A percentile compares a stretch with the other conserved stretches of the same genome.
Evolutionary conservation across 1,284 basidiomycete species (phyloP).

Genomic region (Trametes hirsuta): DNA sequence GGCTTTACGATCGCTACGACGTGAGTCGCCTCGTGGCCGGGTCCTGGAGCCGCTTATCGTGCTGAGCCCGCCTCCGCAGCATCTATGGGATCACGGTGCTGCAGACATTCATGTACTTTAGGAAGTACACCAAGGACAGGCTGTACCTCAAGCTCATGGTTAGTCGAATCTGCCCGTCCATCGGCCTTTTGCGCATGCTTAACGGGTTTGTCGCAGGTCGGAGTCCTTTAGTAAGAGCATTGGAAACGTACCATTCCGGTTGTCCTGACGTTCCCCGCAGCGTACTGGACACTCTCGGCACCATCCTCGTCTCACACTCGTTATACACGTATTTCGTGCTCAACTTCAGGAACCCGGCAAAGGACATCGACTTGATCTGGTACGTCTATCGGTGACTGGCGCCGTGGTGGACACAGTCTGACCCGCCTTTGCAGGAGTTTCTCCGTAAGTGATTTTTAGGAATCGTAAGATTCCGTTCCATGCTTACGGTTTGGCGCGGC

Average conservation of each 20-base stretch:
- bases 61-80: background rate
- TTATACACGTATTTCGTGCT: background rate
- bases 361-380: background rate
- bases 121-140: background rate
- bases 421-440: no score
- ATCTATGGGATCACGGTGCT: slow-evolving; percentile 5
- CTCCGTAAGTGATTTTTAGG: no score
- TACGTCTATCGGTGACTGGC: background rate
- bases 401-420: no score
- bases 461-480: no score
- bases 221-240: background rate
- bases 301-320: background rate
- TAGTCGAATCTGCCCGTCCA: background rate
- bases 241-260: background rate
- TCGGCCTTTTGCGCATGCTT: background rate
- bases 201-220: background rate
- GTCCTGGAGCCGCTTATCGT: no score
- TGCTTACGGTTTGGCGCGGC: no score
- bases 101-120: slow-evolving; percentile 7
- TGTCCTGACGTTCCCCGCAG: background rate
- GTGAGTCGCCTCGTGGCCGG: no score
- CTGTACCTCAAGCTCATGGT: background rate
- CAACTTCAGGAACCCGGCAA: background rate
- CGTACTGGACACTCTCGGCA: background rate
- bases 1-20: no score